Evolutionary conservation across 2,329 filamentous ascomycete genomes (phyloP), one percentile per base, ranked within the genome.

Genomic region (Botrytis tulipae): DNA sequence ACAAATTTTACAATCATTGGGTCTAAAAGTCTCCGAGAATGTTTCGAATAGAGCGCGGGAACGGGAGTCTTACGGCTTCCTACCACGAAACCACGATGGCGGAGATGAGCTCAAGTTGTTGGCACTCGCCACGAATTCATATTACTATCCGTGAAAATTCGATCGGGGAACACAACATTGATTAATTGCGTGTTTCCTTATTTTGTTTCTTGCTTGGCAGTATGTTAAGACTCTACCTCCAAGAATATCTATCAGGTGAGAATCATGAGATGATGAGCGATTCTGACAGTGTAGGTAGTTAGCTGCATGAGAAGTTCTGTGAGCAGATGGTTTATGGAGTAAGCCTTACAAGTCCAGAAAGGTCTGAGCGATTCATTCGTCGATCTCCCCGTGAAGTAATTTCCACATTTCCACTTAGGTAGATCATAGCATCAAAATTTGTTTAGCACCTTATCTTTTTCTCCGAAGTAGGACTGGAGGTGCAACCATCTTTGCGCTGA

Each of bases 361-460:
- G 65, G 65, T 42, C 65, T 68, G 66, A 68, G 66, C 35, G 25
- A 68, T 54, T 67, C 7, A 68, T 68, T 57, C 25, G 44, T 32
- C 48, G 35, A 40, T 57, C 48, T 46, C 4, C 35, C 48, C 65
- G 29, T 29, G 35, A 40, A 42, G 35, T 57, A 68, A 57, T 68
- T 54, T 57, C 66, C 65, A 54, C 46, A 68, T 40, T 20, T 20
- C 44, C 46, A 51, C 63, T 37, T 51, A 20, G 22, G 29, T 66
- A 48, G 46, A 65, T 35, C 42, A 46, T 65, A 22, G 40, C 61
- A 66, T 66, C 63, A 37, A 37, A 40, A n/a, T 14, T 40, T 29
- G n/a, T 54, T 46, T 67, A 67, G 46, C 4, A 68, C 42, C 65
- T 68, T 57, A 57, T 57, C 65, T 68, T 68, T 68, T 57, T 57